These are phyloP conservation scores for Trypanosoma rangeli DNA, from an alignment of 208 protist genomes.

Conservation along the genomic window DNA sequence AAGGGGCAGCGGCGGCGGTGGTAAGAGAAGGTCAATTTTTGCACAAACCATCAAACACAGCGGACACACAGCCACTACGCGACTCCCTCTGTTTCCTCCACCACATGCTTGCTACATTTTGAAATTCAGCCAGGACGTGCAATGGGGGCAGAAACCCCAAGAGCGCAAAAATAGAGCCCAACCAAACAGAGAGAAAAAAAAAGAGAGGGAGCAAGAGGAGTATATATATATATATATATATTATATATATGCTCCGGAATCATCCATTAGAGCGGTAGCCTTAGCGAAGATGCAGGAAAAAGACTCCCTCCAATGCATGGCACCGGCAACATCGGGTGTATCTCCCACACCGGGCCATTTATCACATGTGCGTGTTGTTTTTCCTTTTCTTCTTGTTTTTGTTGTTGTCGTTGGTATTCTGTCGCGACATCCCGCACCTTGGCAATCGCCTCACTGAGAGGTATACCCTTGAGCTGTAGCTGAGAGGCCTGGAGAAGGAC, in stretches of 20 bases:
- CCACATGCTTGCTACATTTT: too few relatives aligned
- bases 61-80: too few relatives aligned
- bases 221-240: background rate
- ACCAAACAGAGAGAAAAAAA: background rate
- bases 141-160: too few relatives aligned
- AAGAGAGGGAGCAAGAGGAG: background rate
- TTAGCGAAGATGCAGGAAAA: conserved; percentile 14
- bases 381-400: background rate
- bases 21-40: background rate
- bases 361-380: background rate
- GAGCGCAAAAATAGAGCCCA: background rate
- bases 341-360: conserved; percentile 3
- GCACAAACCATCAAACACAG: too few relatives aligned
- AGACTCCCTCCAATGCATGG: conserved; percentile 23
- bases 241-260: background rate
- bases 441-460: conserved; percentile 14
- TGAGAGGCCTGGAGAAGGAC: conserved; percentile 12
- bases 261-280: background rate
- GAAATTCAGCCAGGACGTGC: too few relatives aligned
- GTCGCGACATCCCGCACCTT: conserved; percentile 1
- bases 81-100: too few relatives aligned
- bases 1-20: background rate
- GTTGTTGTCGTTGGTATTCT: conserved; percentile 1
- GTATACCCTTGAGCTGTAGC: background rate
- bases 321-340: conserved; percentile 8